Conservation (phyloP, 2,329 filamentous ascomycete genomes). For the Epichloe scottii region DNA sequence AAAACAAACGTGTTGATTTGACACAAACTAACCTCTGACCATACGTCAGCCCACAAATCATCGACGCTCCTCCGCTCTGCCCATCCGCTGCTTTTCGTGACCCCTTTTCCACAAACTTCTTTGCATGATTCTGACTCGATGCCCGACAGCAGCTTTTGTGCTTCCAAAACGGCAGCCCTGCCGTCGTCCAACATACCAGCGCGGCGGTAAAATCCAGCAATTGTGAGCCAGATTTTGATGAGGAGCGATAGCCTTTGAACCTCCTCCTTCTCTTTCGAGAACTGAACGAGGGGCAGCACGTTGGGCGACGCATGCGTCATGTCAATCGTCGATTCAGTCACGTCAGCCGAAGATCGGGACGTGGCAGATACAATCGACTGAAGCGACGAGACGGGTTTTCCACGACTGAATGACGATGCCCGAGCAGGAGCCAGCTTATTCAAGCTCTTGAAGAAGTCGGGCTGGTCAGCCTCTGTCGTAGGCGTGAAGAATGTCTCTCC, state of each 20-base stretch:
- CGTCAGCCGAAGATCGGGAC: conserved; percentile 24
- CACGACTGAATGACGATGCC: conserved; percentile 29
- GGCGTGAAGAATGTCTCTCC: conserved; percentile 40
- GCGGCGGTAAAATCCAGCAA: conserved; percentile 76
- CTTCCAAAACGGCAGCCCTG: conserved; percentile 68
- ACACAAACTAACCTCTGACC: conserved; percentile 53
- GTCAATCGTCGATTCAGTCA: conserved; percentile 27
- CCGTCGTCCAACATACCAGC: conserved; percentile 72
- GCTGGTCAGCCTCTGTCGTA: conserved; percentile 25
- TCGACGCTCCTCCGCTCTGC: conserved; percentile 70
- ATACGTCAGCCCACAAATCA: conserved; percentile 74
- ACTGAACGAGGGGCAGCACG: conserved; percentile 39
- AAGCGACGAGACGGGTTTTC: conserved; percentile 30
- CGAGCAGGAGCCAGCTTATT: conserved; percentile 26
- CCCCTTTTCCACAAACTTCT: conserved; percentile 49
- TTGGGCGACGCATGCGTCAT: conserved; percentile 32
- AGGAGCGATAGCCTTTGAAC: conserved; percentile 42
- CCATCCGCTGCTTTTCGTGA: conserved; percentile 58
- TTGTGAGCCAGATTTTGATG: conserved; percentile 78
- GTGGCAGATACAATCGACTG: conserved; percentile 32
- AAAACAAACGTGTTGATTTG: background rate
- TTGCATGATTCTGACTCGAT: conserved; percentile 56
- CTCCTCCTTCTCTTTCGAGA: conserved; percentile 40
- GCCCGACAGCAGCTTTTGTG: conserved; percentile 57
- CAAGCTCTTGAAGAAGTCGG: conserved; percentile 32